A percentile compares a stretch with the other conserved stretches of the same genome.
Evolutionary conservation across 805 yeast species (phyloP).

Genomic region (Schizosaccharomyces japonicus): DNA sequence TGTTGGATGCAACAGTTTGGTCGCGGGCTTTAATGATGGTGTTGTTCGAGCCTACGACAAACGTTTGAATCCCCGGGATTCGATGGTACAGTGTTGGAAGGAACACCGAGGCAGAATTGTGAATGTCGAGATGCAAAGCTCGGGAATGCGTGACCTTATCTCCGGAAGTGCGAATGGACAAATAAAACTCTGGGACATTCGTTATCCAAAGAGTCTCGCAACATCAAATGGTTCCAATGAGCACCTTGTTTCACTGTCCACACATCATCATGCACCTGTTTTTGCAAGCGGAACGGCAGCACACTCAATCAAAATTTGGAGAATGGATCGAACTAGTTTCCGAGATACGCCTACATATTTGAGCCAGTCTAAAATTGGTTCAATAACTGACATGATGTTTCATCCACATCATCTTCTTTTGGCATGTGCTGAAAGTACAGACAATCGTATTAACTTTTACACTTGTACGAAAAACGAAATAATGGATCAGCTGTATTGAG

Average conservation of each 20-base stretch:
- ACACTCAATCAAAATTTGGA: slow-evolving; percentile 63
- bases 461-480: slow-evolving; percentile 1
- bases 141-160: slow-evolving; percentile 74
- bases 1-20: slow-evolving; percentile 71
- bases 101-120: slow-evolving; percentile 32
- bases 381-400: slow-evolving; percentile 39
- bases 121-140: slow-evolving; percentile 85
- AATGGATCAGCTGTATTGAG: too few species aligned
- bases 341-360: slow-evolving; percentile 20
- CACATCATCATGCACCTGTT: slow-evolving; percentile 92
- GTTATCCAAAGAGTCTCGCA: slow-evolving; percentile 43
- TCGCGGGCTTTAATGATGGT: slow-evolving; percentile 85
- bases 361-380: slow-evolving; percentile 10
- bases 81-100: slow-evolving; percentile 68
- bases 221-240: slow-evolving; percentile 33
- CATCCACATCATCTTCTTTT: slow-evolving; percentile 91
- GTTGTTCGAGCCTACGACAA: slow-evolving; percentile 75
- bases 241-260: slow-evolving; percentile 42
- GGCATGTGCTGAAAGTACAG: slow-evolving; percentile 66
- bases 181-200: slow-evolving; percentile 76
- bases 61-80: slow-evolving; percentile 58
- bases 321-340: slow-evolving; percentile 43
- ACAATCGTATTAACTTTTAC: slow-evolving; percentile 42
- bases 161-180: slow-evolving; percentile 59
- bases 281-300: slow-evolving; percentile 53